Base-by-base conservation (phyloP, 2,329 filamentous ascomycete species). In the Hypoxylon sp. region DNA sequence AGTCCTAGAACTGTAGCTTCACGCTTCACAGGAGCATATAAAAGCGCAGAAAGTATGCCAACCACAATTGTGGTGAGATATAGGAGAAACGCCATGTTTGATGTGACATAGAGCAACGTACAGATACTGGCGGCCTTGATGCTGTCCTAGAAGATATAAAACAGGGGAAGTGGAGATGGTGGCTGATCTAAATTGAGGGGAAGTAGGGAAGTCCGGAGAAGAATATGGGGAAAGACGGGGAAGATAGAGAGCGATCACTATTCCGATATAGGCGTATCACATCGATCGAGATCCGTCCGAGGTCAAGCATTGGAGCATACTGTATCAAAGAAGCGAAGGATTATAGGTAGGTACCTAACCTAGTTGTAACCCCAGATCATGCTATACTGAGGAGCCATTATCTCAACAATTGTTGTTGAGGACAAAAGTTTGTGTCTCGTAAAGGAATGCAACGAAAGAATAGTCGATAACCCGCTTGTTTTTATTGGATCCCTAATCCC, bases 1-100 rank as follows among this genome's bases (percentile, higher is more conserved):
- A 70, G 2, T 9, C 75, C 75, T 22, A 74, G 1, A 11, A 76
- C 39, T 3, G 42, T 37, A 19, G 56, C 37, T 24, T 58, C 33
- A 22, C 67, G 72, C 48, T 59, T 71, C 13, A 72, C 51, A 4
- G 74, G 73, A 2, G 47, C 9, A 46, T 75, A 76, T 9, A 75
- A 10, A 48, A 72, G 65, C 3, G 71, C 72, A 35, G 67, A 69
- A 3, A 76, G 63, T 1, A 42, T 54, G 26, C 67, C 63, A 19
- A 76, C 44, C 39, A 74, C 56, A 17, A 70, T 37, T 3, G 72
- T 61, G 9, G 67, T 29, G 5, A 73, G 17, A 24, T 72, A 75
- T 3, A 59, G 31, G 24, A 69, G 62, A 11, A 58, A 3, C 9
- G 70, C 73, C 74, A 76, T 76, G 29, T 52, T 51, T 11, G 26